A percentile compares a stretch with the other conserved stretches of the same genome.
Evolutionary conservation across 1,139 yeast species (phyloP).

Genomic region (Hyphopichia khmerensis): DNA sequence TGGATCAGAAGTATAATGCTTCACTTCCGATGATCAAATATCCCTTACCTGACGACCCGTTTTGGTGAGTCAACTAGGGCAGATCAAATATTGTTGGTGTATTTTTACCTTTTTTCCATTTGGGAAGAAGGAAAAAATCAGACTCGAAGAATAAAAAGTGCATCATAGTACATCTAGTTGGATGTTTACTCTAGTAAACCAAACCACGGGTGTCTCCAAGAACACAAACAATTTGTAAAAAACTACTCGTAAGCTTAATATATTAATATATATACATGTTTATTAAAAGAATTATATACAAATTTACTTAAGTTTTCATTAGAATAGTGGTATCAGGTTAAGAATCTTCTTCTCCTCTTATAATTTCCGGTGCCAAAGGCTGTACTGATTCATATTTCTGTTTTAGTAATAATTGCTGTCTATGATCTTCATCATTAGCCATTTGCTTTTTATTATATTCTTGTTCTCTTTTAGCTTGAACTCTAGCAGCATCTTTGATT

Average conservation of each 20-base stretch:
- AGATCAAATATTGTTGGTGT: constrained; percentile 14
- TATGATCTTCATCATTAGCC: constrained; percentile 72
- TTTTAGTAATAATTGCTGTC: constrained; percentile 65
- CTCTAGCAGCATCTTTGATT: constrained; percentile 68
- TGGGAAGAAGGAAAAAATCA: constrained; percentile 7
- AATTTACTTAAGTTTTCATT: not conserved
- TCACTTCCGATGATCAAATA: constrained; percentile 25
- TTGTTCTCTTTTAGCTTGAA: constrained; percentile 40
- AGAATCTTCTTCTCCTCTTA: constrained; percentile 34
- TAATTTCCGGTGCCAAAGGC: constrained; percentile 50
- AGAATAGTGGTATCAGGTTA: no score
- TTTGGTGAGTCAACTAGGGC: constrained; percentile 44
- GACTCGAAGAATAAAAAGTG: constrained; percentile 27
- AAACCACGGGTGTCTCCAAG: constrained; percentile 53
- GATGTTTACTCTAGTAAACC: constrained; percentile 15
- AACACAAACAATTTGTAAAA: constrained; percentile 34
- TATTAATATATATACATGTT: constrained; percentile 4
- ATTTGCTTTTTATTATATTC: constrained; percentile 36
- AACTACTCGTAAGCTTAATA: no score
- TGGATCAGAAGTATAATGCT: constrained; percentile 12
- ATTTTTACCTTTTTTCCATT: not conserved
- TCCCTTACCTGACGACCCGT: constrained; percentile 44
- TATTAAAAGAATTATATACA: not conserved
- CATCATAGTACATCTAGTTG: constrained; percentile 53
- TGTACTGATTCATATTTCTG: constrained; percentile 65